Base-by-base conservation (phyloP, 1,139 yeast species). In the Blastobotrys indianensis region DNA sequence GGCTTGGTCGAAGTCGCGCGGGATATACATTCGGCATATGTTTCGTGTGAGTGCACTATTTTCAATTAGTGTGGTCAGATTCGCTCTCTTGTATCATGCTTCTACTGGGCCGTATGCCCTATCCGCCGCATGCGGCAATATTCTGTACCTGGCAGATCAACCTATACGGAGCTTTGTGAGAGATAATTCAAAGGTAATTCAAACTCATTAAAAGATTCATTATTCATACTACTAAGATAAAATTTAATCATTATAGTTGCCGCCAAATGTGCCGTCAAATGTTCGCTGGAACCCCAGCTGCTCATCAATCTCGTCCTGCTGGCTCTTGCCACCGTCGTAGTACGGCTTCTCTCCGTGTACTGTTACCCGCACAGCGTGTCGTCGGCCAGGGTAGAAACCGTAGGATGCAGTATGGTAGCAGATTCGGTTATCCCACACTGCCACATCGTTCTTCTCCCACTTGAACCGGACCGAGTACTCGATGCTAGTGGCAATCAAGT, bases 401-500 rank as follows among this genome's bases (percentile, higher is more conserved):
- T 58, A 64, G 4, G 65, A 54, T 4, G 88, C 87, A 20, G 81
- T 67, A 63, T 83, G 90, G 35, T 71, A 62, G 15, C 79, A 77
- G 57, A 79, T 68, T 63, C 90, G 75, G 67, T 83, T 82, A 58
- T 82, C 90, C 87, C 88, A 83, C 17, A 80, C 65, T 20, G 80
- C 86, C 30, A 83, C 82, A 4, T 86, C 78, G 44, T 74, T 69
- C 32, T 73, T 74, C 51, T 74, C 75, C 80, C 83, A 80, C 45
- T 63, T 67, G 50, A 79, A 78, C 52, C 85, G 72, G 16, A 77
- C 68, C 47, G 79, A 80, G 51, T 77, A 67, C 58, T 78, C 82
- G 23, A 72, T 74, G 32, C 75, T 65, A 33, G 68, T 73, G 47
- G 75, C 76, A 44, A 80, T 67, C 55, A 79, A 79, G 37, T 68